A percentile compares a stretch with the other conserved stretches of the same genome.
Conservation (phyloP, 2,329 filamentous ascomycete species). For the Phialophora expanda region DNA sequence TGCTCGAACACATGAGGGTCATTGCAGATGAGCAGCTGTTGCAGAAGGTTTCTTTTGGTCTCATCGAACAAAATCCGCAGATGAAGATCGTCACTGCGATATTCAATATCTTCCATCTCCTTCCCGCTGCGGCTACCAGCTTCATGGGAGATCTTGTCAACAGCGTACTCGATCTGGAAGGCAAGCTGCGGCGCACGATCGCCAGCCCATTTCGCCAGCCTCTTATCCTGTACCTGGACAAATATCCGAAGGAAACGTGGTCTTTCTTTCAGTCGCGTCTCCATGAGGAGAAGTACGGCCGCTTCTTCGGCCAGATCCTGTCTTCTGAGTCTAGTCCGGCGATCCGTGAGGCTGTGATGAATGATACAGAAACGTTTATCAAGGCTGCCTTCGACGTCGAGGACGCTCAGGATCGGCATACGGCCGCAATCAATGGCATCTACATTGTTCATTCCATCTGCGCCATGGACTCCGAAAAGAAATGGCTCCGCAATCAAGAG, state of each 20-base stretch:
- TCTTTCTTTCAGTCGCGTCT: slow-evolving; percentile 76
- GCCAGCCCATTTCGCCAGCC: slow-evolving; percentile 90
- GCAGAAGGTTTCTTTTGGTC: slow-evolving; percentile 90
- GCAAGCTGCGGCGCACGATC: slow-evolving; percentile 81
- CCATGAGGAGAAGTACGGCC: slow-evolving; percentile 83
- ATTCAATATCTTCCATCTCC: slow-evolving; percentile 95
- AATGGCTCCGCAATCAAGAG: slow-evolving; percentile 67
- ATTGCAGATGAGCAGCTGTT: slow-evolving; percentile 81
- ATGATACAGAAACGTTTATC: slow-evolving; percentile 74
- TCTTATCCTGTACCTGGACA: slow-evolving; percentile 89
- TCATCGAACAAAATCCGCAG: slow-evolving; percentile 87
- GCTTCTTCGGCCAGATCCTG: slow-evolving; percentile 88
- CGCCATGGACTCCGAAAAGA: slow-evolving; percentile 65
- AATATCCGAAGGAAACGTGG: slow-evolving; percentile 89
- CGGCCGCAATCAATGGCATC: slow-evolving; percentile 83
- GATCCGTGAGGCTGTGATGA: slow-evolving; percentile 74
- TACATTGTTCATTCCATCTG: slow-evolving; percentile 82
- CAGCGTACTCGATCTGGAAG: slow-evolving; percentile 86
- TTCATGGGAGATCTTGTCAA: slow-evolving; percentile 92
- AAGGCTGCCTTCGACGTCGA: slow-evolving; percentile 68
- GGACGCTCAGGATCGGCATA: slow-evolving; percentile 70
- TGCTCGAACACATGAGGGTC: slow-evolving; percentile 92
- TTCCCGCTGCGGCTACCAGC: slow-evolving; percentile 84
- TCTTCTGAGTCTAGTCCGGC: slow-evolving; percentile 74
- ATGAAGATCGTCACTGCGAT: slow-evolving; percentile 97